These are phyloP conservation scores for Eugenia klotzschiana DNA, from an alignment of 441 rosid species.

Conservation along the genomic window DNA sequence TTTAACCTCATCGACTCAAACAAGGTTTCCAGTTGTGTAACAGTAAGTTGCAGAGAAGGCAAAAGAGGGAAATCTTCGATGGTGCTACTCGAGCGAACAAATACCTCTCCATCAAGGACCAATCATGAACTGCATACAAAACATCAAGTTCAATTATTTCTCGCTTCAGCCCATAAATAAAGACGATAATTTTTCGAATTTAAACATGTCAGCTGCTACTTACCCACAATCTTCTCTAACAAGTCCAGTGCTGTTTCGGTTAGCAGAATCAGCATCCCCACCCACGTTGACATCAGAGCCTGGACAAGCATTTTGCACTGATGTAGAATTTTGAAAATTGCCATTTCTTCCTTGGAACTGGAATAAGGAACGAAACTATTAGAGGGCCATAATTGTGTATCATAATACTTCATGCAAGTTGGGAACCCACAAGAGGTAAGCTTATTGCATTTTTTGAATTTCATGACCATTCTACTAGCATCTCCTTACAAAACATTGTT, in stretches of 20 bases:
- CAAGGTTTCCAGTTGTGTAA: neutral
- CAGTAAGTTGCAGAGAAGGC: neutral
- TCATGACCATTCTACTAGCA: neutral
- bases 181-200: neutral
- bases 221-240: conserved; percentile 9
- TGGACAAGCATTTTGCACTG: conserved; percentile 15
- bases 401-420: neutral
- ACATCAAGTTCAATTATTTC: neutral
- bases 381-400: neutral
- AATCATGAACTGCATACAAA: neutral
- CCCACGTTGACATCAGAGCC: conserved; percentile 9
- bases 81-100: neutral
- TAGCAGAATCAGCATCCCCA: conserved; percentile 7
- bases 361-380: conserved; percentile 3
- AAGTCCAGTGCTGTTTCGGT: conserved; percentile 11
- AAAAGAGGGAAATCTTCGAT: neutral
- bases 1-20: neutral
- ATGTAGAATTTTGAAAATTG: conserved; percentile 15
- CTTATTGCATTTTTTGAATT: neutral
- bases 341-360: conserved; percentile 19
- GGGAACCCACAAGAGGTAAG: neutral
- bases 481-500: neutral
- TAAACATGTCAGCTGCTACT: neutral
- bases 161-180: neutral
- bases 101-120: neutral